Base-by-base conservation (phyloP, 768 basidiomycete genomes). In the Auricularia auricula-judae region DNA sequence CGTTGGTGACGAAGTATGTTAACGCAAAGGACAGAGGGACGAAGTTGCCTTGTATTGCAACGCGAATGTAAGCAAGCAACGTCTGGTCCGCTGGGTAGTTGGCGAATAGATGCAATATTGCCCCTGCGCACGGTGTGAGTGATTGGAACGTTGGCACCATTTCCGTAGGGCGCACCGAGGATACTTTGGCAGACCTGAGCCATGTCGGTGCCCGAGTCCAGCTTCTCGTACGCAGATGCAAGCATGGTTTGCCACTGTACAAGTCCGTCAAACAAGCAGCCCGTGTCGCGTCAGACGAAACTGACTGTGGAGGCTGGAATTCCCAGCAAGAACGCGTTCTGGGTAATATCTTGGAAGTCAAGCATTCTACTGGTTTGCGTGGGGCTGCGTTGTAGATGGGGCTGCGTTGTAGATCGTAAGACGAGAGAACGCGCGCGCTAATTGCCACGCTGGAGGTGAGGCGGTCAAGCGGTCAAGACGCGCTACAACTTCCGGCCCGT, bases 1-100 rank as follows among this genome's bases (percentile, higher is more conserved):
- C 16, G 84, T 47, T 59, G 7, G 77, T 3, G 87, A 87, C 35
- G 82, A 82, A 65, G 83, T 84, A 3, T 85, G 87, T 7, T 82
- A 82, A 21, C 91, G 81, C 65, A 91, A 84, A 79, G 10, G 83
- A 72, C 23, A 86, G 74, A 7, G 87, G 82, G 16, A 90, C 73
- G 53, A 85, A 72, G 10, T 81, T 79, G 54, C 80, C 77, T 64
- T 81, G 75, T 34, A 91, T 77, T 3, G 87, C 86, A 64, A 75
- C 71, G 67, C 79, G 82, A 61, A 91, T 73, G 70, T 92, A 92
- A 54, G 78, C 80, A 65, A 83, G 81, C n/a, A 92, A 79, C 54
- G 78, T 78, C 21, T 83, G 82, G 70, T 88, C 84, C n/a, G 84
- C 88, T 29, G 87, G 86, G 68, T 88, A 87, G 59, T 81, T 80